Base-by-base conservation (phyloP, 305 asterid genomes). In the Rubia peregrina region DNA sequence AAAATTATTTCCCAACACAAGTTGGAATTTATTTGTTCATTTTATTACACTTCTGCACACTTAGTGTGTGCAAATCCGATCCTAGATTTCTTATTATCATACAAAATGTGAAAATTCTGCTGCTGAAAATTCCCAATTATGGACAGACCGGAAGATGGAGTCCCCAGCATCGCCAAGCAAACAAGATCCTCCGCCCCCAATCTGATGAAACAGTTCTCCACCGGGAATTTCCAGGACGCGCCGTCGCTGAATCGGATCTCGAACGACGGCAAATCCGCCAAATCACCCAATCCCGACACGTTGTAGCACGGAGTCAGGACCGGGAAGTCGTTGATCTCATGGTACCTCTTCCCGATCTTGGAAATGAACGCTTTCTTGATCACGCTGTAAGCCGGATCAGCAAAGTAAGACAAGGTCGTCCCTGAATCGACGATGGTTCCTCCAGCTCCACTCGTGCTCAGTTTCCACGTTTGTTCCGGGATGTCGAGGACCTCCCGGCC, bases 111-210 rank as follows among this genome's bases (percentile, higher is more conserved):
- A 57, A 93, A 93, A 74, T 93, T 90, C 81, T 93, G 98, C 80
- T 93, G 98, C 61, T 93, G 98, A n/a, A 89, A 93, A 56, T 93
- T 93, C 4, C 98, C 98, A 26, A 93, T 87, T 13, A 93, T 93
- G 1, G 98, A 90, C 22, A 93, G 41, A 19, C 83, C 85, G 17
- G 92, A 82, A 2, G 80, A 76, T 10, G 96, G 89, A 43, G 96
- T 90, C 48, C 97, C 98, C 65, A 93, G 36, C 11, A 93, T 87
- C 2, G 96, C 98, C 81, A 93, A 75, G 62, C 98, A 93, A 16
- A 88, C 81, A 10, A 93, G 82, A 17, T 85, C 95, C 19, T 89
- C 88, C 0, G 95, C 88, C 9, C 89, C 97, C 6, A 93, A 82
- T 81, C 61, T 80, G 42, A 93, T 93, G 83, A 90, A 90, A 75